Conservation (phyloP, 2,329 filamentous ascomycete species). For the Trichoderma pleuroti region DNA sequence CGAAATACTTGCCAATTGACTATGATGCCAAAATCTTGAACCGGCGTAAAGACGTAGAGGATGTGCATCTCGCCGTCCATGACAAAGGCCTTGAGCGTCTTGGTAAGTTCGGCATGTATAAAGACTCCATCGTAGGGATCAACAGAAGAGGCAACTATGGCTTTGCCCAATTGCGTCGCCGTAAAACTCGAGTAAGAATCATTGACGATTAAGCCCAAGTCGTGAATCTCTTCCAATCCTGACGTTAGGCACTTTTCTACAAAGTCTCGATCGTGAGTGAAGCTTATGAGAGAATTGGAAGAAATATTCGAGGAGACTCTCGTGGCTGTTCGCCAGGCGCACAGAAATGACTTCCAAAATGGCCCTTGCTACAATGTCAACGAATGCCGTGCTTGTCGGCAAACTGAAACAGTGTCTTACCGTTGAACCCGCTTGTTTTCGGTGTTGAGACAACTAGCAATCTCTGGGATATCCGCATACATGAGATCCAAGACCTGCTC, state of each 20-base stretch:
- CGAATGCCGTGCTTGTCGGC: background rate
- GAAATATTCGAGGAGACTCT: slow-evolving; percentile 67
- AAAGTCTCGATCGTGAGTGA: slow-evolving; percentile 48
- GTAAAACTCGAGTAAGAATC: slow-evolving; percentile 51
- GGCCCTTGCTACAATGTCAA: slow-evolving; percentile 45
- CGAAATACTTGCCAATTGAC: slow-evolving; percentile 73
- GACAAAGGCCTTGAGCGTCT: slow-evolving; percentile 68
- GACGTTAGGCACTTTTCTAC: slow-evolving; percentile 54
- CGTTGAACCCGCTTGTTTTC: slow-evolving; percentile 66
- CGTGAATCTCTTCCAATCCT: slow-evolving; percentile 56
- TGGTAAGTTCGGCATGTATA: slow-evolving; percentile 64
- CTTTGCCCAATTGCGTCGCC: slow-evolving; percentile 64
- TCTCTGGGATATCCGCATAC: slow-evolving; percentile 66
- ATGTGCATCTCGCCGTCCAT: slow-evolving; percentile 80
- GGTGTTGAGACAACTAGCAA: slow-evolving; percentile 65
- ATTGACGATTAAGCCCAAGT: slow-evolving; percentile 51
- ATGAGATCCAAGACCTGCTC: slow-evolving; percentile 68
- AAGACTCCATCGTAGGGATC: slow-evolving; percentile 74
- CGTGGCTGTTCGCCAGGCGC: slow-evolving; percentile 61
- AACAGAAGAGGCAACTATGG: slow-evolving; percentile 68
- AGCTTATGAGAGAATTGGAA: slow-evolving; percentile 61
- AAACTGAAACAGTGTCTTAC: slow-evolving; percentile 33
- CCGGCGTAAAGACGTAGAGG: slow-evolving; percentile 72
- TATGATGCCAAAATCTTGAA: slow-evolving; percentile 53
- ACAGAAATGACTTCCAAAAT: slow-evolving; percentile 68